These are phyloP conservation scores for Ascochyta rabiei DNA, from an alignment of 2,329 filamentous ascomycete species.

Conservation along the genomic window DNA sequence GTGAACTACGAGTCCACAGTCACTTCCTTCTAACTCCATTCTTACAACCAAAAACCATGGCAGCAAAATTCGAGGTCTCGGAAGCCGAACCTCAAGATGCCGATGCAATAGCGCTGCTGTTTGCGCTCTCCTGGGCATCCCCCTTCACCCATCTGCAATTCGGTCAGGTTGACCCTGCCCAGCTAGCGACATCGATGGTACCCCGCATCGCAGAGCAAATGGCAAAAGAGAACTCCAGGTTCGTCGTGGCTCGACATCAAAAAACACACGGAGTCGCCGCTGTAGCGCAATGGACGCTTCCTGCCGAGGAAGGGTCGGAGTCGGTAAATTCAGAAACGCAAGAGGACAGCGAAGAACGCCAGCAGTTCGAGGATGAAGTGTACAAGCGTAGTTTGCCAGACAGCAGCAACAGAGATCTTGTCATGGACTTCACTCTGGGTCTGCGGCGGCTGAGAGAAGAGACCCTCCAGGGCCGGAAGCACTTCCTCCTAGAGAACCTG, in stretches of 20 bases:
- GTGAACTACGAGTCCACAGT: neutral
- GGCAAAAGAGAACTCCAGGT: conserved; percentile 6
- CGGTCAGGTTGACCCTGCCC: conserved; percentile 24
- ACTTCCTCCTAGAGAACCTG: conserved; percentile 36
- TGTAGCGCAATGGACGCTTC: conserved; percentile 37
- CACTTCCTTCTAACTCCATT: neutral
- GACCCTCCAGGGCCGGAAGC: conserved; percentile 15
- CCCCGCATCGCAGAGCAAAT: conserved; percentile 32
- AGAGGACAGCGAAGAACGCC: conserved; percentile 29
- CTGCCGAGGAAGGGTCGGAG: neutral
- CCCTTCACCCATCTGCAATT: conserved; percentile 37
- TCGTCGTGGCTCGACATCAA: conserved; percentile 22
- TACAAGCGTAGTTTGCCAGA: conserved; percentile 29
- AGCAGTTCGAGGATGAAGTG: conserved; percentile 30
- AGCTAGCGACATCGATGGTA: conserved; percentile 26
- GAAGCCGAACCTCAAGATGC: conserved; percentile 22
- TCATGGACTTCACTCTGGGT: conserved; percentile 29
- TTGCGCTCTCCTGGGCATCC: conserved; percentile 34
- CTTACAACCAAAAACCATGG: neutral
- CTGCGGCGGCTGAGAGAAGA: conserved; percentile 22
- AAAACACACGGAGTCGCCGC: conserved; percentile 20
- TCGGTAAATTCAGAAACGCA: conserved; percentile 10
- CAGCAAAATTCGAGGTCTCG: conserved; percentile 1
- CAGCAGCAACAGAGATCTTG: conserved; percentile 32
- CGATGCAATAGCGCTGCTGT: conserved; percentile 31